Evolutionary conservation across 257 asterid genomes (phyloP).

Genomic region (Solanum peruvianum): DNA sequence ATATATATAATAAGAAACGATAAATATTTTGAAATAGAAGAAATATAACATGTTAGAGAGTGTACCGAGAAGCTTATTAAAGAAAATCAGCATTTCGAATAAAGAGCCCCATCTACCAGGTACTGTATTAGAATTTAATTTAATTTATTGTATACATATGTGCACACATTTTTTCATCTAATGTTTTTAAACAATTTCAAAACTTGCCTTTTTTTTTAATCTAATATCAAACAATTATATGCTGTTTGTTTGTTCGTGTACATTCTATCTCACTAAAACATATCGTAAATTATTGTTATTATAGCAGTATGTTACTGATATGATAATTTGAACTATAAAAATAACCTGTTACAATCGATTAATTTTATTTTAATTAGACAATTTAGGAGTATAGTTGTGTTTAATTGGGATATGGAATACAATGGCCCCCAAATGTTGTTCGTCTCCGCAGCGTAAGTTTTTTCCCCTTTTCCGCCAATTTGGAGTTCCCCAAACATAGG

Average conservation of each 20-base stretch:
- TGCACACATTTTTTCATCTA: neutral
- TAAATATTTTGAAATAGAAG: neutral
- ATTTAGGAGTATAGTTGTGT: neutral
- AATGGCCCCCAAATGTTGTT: neutral
- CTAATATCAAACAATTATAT: neutral
- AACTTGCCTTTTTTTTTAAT: neutral
- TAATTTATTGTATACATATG: neutral
- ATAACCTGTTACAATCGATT: neutral
- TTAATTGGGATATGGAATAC: neutral
- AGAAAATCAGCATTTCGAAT: neutral
- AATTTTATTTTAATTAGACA: neutral
- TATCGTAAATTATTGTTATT: too few species aligned
- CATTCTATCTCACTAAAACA: too few species aligned
- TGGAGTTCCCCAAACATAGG: neutral
- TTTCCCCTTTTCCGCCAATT: neutral
- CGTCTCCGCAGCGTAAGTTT: neutral
- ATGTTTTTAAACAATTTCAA: neutral
- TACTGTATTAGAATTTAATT: neutral
- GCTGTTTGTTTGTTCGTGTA: neutral
- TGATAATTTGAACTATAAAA: neutral
- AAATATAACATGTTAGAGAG: neutral
- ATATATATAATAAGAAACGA: too few species aligned
- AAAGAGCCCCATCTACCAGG: neutral
- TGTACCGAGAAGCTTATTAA: neutral
- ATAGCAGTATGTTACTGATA: neutral